A percentile compares a stretch with the other conserved stretches of the same genome.
Evolutionary conservation across 306 rosid species (phyloP).

Genomic region (Amphicarpaea edgeworthii): DNA sequence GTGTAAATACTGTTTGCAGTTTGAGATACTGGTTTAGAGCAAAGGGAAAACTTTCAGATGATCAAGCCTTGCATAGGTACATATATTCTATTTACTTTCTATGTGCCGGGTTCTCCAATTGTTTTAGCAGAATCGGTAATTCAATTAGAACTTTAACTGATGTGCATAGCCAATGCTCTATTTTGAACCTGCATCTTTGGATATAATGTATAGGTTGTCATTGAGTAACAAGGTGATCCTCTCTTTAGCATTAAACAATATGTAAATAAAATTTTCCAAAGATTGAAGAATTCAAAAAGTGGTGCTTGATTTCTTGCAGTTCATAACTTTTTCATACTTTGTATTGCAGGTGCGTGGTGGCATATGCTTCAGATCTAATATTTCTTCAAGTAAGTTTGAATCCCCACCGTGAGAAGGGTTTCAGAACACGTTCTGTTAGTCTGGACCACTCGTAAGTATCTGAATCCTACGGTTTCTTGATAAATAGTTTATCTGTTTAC

Average conservation of each 20-base stretch:
- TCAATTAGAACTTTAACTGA: not conserved
- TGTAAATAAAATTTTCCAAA: constrained; percentile 6
- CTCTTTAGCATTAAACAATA: too few species aligned
- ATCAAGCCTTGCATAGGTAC: constrained; percentile 95
- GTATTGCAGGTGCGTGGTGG: constrained; percentile 82
- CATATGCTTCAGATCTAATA: constrained; percentile 87
- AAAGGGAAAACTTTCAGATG: constrained; percentile 86
- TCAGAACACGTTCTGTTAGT: constrained; percentile 77
- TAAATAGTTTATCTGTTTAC: constrained; percentile 19
- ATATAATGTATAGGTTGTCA: constrained; percentile 19
- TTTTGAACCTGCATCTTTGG: constrained; percentile 4
- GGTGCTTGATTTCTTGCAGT: constrained; percentile 20
- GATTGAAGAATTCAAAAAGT: constrained; percentile 18
- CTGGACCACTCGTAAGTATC: constrained; percentile 92
- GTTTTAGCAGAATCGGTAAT: constrained; percentile 35
- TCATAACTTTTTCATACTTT: not conserved
- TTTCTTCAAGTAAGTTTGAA: constrained; percentile 82
- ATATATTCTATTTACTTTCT: constrained; percentile 35
- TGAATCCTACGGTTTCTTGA: constrained; percentile 4
- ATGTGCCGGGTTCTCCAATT: constrained; percentile 27
- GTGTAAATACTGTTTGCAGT: constrained; percentile 60
- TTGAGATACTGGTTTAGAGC: constrained; percentile 93
- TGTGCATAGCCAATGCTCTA: constrained; percentile 20
- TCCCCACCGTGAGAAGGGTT: constrained; percentile 80
- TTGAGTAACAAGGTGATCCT: not conserved